Evolutionary conservation across 2,329 filamentous ascomycete species (phyloP).

Genomic region (Claviceps spartinae): DNA sequence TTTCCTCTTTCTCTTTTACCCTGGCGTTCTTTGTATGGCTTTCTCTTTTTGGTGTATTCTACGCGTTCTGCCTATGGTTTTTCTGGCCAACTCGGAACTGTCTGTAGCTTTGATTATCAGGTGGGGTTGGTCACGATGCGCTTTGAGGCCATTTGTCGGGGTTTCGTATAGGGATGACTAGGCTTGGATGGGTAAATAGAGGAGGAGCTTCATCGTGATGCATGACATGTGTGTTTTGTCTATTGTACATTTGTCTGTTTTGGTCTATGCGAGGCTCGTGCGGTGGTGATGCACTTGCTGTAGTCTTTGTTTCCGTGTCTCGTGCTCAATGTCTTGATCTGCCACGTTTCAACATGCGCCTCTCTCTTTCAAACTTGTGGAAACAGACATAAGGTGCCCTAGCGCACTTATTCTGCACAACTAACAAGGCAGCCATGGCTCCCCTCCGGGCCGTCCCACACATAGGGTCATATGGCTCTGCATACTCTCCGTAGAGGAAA

Average conservation of each 20-base stretch:
- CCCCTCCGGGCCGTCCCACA: no score
- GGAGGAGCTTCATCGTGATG: not conserved
- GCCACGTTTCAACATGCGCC: no score
- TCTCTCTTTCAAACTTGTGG: no score
- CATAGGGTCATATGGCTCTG: no score
- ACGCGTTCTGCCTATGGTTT: not conserved
- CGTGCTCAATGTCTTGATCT: no score
- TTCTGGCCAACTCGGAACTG: not conserved
- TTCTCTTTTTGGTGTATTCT: not conserved
- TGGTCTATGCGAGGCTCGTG: not conserved
- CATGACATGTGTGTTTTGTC: not conserved
- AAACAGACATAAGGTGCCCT: no score
- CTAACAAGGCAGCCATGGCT: no score
- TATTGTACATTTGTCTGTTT: not conserved
- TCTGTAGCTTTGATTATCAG: not conserved
- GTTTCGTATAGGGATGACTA: not conserved
- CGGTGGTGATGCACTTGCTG: not conserved
- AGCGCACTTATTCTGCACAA: no score
- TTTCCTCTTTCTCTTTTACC: not conserved
- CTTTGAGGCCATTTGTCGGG: not conserved
- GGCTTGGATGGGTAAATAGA: not conserved
- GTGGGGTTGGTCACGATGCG: not conserved
- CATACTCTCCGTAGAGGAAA: no score
- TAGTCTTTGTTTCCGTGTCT: no score
- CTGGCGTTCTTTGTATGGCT: not conserved